Conservation (phyloP, 805 yeast genomes). For the Wickerhamomyces ciferrii region DNA sequence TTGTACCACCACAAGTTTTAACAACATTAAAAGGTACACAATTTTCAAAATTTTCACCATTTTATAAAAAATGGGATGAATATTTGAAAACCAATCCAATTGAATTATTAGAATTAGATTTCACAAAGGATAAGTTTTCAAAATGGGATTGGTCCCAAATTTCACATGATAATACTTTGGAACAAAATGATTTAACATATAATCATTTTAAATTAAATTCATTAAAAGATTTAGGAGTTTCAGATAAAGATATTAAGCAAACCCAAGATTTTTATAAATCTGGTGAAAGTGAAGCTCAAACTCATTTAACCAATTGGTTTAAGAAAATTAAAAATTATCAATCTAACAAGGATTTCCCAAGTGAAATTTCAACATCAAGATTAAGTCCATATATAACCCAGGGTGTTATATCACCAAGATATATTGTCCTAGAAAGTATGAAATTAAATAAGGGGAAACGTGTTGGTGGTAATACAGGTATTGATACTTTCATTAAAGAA, state of each 20-base stretch:
- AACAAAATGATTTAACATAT: background rate
- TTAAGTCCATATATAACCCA: constrained; percentile 40
- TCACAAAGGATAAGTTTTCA: constrained; percentile 7
- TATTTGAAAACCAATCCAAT: constrained; percentile 18
- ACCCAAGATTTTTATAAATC: constrained; percentile 6
- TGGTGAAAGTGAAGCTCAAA: constrained; percentile 14
- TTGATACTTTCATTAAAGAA: constrained; percentile 44
- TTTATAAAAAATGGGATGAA: constrained; percentile 39
- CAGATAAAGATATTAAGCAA: background rate
- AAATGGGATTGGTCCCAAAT: constrained; percentile 6
- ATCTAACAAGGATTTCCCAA: constrained; percentile 17
- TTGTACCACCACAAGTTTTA: constrained; percentile 34
- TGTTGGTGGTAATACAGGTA: constrained; percentile 27
- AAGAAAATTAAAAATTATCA: constrained; percentile 8
- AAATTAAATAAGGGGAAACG: constrained; percentile 21
- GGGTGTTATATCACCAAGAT: constrained; percentile 41
- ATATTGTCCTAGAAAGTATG: constrained; percentile 28
- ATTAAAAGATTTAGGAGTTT: constrained; percentile 1
- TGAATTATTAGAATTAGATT: background rate
- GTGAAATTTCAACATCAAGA: constrained; percentile 26
- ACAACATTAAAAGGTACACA: constrained; percentile 37
- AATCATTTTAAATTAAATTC: constrained; percentile 16
- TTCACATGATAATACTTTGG: background rate
- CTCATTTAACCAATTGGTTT: constrained; percentile 15
- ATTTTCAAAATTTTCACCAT: constrained; percentile 43